Evolutionary conservation across 192 early-diverging fungal genomes (phyloP).

Genomic region (Allomyces arbusculus): DNA sequence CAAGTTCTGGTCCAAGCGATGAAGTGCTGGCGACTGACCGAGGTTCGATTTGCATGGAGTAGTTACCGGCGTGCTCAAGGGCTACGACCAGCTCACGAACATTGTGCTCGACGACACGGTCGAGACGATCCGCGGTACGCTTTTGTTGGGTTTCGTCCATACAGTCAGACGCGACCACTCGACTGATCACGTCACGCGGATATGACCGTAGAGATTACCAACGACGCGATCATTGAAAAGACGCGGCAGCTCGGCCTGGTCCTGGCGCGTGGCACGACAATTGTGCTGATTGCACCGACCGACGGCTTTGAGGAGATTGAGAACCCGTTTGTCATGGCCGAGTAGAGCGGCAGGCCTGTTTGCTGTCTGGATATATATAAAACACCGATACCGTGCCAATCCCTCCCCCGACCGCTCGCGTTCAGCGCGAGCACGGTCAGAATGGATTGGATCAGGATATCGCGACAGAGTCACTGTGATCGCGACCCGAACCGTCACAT

Average conservation of each 20-base stretch:
- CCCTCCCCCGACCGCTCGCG: no score
- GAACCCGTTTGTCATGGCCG: slow-evolving; percentile 51
- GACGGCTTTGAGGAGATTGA: slow-evolving; percentile 79
- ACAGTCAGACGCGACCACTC: no score
- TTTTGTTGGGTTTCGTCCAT: no score
- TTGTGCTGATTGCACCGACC: slow-evolving; percentile 76
- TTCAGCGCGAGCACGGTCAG: no score
- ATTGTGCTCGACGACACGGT: slow-evolving; percentile 83
- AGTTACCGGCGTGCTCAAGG: slow-evolving; percentile 82
- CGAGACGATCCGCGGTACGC: slow-evolving; percentile 52
- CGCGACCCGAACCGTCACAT: no score
- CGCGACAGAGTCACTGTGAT: no score
- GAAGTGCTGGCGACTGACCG: background rate
- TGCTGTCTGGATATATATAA: no score
- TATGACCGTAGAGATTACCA: background rate
- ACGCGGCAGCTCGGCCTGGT: slow-evolving; percentile 62
- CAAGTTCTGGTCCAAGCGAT: background rate
- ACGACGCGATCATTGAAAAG: slow-evolving; percentile 8
- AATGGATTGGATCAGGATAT: no score
- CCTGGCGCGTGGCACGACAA: slow-evolving; percentile 69
- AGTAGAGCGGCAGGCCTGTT: no score
- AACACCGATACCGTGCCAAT: no score
- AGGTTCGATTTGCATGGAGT: background rate
- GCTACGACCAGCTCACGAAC: slow-evolving; percentile 80
- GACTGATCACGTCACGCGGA: no score